These are phyloP conservation scores for Comarum palustre DNA, from an alignment of 306 rosid species.

Conservation along the genomic window DNA sequence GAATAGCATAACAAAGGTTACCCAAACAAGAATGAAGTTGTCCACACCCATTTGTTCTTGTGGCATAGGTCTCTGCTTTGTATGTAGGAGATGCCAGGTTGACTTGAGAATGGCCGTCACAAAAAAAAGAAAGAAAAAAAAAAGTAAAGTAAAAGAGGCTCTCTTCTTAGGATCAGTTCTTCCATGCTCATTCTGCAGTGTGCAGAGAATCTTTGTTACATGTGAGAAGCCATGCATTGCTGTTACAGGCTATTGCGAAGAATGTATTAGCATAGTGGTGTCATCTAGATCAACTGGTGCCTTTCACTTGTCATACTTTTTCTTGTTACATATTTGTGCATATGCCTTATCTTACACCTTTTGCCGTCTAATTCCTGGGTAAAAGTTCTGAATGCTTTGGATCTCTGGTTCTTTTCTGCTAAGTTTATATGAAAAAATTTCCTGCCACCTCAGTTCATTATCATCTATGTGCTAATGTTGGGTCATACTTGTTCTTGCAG, in stretches of 20 bases:
- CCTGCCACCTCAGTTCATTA: not conserved
- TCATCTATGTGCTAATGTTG: not conserved
- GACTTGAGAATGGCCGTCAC: not conserved
- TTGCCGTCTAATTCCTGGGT: not conserved
- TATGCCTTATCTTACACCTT: not conserved
- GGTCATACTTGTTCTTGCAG: constrained; percentile 32
- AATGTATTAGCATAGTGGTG: not conserved
- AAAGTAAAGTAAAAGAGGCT: not conserved
- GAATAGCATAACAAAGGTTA: not conserved
- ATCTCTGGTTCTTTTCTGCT: not conserved
- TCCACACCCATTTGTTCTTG: not conserved
- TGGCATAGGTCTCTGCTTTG: not conserved
- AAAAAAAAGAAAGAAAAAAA: not conserved
- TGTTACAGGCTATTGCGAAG: not conserved
- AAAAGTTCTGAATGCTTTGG: not conserved
- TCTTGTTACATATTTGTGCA: not conserved
- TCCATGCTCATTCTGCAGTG: not conserved
- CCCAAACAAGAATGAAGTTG: not conserved
- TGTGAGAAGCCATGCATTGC: not conserved
- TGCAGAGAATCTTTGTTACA: not conserved
- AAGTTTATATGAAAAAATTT: not conserved
- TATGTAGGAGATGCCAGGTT: not conserved
- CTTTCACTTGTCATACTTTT: not conserved
- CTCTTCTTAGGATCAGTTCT: not conserved
- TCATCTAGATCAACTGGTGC: not conserved